phyloP scores from a whole-genome alignment of 805 yeast genomes.

The Saccharomycopsis amapae region DNA sequence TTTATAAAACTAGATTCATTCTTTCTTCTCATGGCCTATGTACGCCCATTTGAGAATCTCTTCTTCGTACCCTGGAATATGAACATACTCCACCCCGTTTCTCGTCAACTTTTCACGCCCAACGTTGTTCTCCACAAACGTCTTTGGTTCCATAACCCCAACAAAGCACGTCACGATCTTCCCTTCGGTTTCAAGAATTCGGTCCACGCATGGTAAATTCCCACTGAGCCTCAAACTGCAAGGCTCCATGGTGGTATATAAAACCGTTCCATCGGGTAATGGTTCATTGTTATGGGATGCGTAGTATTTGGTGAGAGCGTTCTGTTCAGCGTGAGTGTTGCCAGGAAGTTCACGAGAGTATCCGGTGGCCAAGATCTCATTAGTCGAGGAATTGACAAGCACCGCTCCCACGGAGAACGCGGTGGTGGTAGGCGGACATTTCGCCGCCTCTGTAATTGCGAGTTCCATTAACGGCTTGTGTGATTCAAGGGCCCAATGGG shows the following conservation, averaged over 20 bases:
- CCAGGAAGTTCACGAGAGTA: constrained; percentile 88
- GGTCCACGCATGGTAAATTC: constrained; percentile 77
- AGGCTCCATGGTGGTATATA: constrained; percentile 97
- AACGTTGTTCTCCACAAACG: constrained; percentile 73
- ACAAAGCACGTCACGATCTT: constrained; percentile 71
- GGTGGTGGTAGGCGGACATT: constrained; percentile 74
- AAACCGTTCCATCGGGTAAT: constrained; percentile 68
- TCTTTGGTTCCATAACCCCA: constrained; percentile 86
- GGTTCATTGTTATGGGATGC: constrained; percentile 27
- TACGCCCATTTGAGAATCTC: constrained; percentile 62
- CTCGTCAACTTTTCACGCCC: constrained; percentile 49
- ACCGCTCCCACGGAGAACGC: constrained; percentile 96
- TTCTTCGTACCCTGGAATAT: constrained; percentile 77
- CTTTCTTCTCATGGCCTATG: constrained; percentile 49
- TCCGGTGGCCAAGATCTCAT: constrained; percentile 66
- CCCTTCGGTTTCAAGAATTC: constrained; percentile 49
- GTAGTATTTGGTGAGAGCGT: constrained; percentile 76
- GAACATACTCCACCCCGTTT: constrained; percentile 61
- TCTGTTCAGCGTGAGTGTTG: constrained; percentile 96
- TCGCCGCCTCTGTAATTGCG: constrained; percentile 72
- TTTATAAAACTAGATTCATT: too few relatives aligned
- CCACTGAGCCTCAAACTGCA: constrained; percentile 88
- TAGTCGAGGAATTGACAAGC: constrained; percentile 46
- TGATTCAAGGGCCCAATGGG: constrained; percentile 71
- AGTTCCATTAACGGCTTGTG: constrained; percentile 59